Evolutionary conservation across 164 flowering plant genomes (phyloP).

Genomic region (Dillenia turbinata): DNA sequence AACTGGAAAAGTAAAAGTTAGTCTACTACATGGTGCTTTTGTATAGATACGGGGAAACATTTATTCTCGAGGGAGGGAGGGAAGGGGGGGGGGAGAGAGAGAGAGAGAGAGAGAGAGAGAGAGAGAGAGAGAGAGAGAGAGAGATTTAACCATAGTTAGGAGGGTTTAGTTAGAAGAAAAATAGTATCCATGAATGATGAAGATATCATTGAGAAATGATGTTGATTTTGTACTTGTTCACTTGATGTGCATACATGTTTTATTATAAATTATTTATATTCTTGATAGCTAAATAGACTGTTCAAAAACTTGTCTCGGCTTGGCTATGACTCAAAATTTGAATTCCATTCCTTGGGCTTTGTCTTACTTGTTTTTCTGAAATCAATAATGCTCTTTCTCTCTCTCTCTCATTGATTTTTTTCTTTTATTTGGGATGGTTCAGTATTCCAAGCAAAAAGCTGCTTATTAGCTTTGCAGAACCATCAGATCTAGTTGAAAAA

Average conservation of each 20-base stretch:
- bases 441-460: slow-evolving; percentile 58
- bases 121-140: no score
- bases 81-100: no score
- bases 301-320: slow-evolving; percentile 19
- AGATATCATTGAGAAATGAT: slow-evolving; percentile 78
- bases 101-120: no score
- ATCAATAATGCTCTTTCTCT: slow-evolving; percentile 14
- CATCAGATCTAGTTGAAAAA: slow-evolving; percentile 46
- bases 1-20: no score
- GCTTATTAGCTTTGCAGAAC: slow-evolving; percentile 41
- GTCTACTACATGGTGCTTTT: no score
- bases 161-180: slow-evolving; percentile 13
- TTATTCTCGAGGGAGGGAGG: background rate
- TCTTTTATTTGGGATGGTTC: slow-evolving; percentile 25
- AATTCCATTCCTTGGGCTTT: slow-evolving; percentile 26
- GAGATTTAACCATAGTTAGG: slow-evolving; percentile 30
- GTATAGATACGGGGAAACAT: no score
- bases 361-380: slow-evolving; percentile 34
- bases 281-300: background rate
- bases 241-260: slow-evolving; percentile 6
- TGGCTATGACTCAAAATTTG: slow-evolving; percentile 18
- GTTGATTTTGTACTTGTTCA: slow-evolving; percentile 38
- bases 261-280: no score
- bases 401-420: slow-evolving; percentile 10
- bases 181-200: slow-evolving; percentile 12